Conservation (phyloP, 2,329 filamentous ascomycete genomes). For the Colletotrichum scovillei region DNA sequence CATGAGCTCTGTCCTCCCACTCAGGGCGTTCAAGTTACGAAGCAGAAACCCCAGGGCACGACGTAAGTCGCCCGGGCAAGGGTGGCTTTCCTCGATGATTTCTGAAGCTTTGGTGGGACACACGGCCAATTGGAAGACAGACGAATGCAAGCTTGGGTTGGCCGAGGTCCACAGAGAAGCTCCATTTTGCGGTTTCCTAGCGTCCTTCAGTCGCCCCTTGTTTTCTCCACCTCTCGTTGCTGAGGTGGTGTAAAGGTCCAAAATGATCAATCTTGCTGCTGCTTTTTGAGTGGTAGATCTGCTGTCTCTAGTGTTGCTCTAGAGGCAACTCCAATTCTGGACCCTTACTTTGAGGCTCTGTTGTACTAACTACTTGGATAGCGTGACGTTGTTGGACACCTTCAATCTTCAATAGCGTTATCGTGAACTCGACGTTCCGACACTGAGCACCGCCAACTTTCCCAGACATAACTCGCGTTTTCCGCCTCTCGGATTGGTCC, state of each 20-base stretch:
- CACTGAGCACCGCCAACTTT: not conserved
- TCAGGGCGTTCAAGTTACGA: conserved; percentile 32
- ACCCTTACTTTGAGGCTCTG: not conserved
- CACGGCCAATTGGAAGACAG: conserved; percentile 18
- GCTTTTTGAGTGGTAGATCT: not conserved
- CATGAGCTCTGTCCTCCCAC: conserved; percentile 13
- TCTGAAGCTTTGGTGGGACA: conserved; percentile 23
- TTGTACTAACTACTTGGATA: not conserved
- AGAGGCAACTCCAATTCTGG: not conserved
- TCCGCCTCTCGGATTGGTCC: conserved; percentile 4
- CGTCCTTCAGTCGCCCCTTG: conserved; percentile 4
- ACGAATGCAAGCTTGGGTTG: conserved; percentile 30
- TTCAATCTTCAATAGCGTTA: not conserved
- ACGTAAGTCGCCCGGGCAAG: conserved; percentile 23
- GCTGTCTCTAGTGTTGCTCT: not conserved
- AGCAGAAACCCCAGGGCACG: conserved; percentile 29
- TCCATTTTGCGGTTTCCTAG: conserved; percentile 27
- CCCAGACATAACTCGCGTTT: not conserved
- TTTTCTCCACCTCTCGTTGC: conserved; percentile 20
- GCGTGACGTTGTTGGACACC: not conserved
- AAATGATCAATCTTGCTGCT: conserved; percentile 3
- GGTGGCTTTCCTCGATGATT: conserved; percentile 13
- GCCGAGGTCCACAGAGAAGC: conserved; percentile 28
- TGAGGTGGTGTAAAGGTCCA: not conserved
- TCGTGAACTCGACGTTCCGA: not conserved